phyloP scores from a whole-genome alignment of 306 rosid genomes.

The Cyamopsis tetragonoloba region DNA sequence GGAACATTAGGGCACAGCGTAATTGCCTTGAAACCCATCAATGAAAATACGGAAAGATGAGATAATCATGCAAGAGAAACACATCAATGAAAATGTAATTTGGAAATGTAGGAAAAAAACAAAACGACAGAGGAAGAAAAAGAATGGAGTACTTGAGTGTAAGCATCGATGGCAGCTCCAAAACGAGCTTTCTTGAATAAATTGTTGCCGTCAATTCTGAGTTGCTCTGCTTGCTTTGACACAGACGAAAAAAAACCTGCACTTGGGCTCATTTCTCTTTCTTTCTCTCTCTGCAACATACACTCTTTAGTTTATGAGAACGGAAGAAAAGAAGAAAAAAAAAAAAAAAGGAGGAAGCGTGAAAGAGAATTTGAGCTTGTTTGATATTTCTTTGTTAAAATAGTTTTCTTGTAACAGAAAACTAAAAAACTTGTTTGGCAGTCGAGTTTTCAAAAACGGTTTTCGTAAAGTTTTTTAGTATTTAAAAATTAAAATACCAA shows the following conservation, averaged over 20 bases:
- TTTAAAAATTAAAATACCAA: too few relatives aligned
- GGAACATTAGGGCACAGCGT: slow-evolving; percentile 60
- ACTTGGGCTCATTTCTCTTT: slow-evolving; percentile 34
- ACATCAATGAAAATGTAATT: background rate
- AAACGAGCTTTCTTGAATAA: slow-evolving; percentile 58
- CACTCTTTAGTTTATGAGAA: too few relatives aligned
- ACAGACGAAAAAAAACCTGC: slow-evolving; percentile 24
- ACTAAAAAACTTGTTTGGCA: too few relatives aligned
- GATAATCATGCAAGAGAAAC: background rate
- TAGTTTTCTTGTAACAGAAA: too few relatives aligned
- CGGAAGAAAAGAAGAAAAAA: too few relatives aligned
- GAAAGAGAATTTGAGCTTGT: too few relatives aligned
- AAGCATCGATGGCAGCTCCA: slow-evolving; percentile 72
- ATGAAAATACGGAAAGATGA: background rate
- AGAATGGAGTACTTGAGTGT: slow-evolving; percentile 58
- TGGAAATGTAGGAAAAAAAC: background rate
- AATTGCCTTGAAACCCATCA: slow-evolving; percentile 5
- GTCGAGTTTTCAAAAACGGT: too few relatives aligned
- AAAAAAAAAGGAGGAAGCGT: too few relatives aligned
- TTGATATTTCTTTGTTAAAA: too few relatives aligned
- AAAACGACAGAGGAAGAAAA: background rate
- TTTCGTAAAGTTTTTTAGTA: too few relatives aligned
- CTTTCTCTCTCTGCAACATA: background rate
- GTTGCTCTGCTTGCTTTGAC: slow-evolving; percentile 53
- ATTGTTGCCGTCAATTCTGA: slow-evolving; percentile 48